These are phyloP conservation scores for Lachancea fermentati DNA, from an alignment of 805 yeast genomes.

Conservation along the genomic window DNA sequence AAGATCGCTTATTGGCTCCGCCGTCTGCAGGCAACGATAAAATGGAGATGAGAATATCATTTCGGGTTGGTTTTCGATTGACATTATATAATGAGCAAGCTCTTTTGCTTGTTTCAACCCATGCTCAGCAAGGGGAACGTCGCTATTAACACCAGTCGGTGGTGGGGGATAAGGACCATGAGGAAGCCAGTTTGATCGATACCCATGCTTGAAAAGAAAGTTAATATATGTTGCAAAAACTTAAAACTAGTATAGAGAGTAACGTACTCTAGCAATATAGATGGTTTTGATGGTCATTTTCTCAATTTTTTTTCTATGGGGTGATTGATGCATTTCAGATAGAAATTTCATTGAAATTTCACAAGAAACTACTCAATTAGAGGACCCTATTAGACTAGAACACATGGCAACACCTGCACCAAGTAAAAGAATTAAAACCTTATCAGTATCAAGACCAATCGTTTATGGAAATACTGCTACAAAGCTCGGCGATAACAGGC, in stretches of 20 bases:
- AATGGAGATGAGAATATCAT: conserved; percentile 77
- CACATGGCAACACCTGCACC: conserved; percentile 2
- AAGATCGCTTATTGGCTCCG: conserved; percentile 57
- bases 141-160: conserved; percentile 88
- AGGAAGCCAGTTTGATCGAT: conserved; percentile 77
- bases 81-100: conserved; percentile 54
- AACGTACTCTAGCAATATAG: conserved; percentile 52
- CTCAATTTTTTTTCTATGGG: background rate
- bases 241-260: conserved; percentile 5
- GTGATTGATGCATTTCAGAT: background rate
- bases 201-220: conserved; percentile 60
- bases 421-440: conserved; percentile 38
- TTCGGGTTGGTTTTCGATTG: conserved; percentile 55
- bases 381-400: background rate
- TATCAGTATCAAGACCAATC: conserved; percentile 72
- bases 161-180: conserved; percentile 65
- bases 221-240: background rate
- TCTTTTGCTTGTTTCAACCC: conserved; percentile 87
- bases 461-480: conserved; percentile 76
- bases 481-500: conserved; percentile 52
- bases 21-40: conserved; percentile 83
- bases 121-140: conserved; percentile 80
- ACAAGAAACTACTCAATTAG: background rate
- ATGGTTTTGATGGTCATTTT: conserved; percentile 50
- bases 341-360: background rate